Percentiles rank a stretch among this genome's conserved stretches.
Conservation (phyloP, 352 stramenopile species). For the Nothophytophthora sp. region DNA sequence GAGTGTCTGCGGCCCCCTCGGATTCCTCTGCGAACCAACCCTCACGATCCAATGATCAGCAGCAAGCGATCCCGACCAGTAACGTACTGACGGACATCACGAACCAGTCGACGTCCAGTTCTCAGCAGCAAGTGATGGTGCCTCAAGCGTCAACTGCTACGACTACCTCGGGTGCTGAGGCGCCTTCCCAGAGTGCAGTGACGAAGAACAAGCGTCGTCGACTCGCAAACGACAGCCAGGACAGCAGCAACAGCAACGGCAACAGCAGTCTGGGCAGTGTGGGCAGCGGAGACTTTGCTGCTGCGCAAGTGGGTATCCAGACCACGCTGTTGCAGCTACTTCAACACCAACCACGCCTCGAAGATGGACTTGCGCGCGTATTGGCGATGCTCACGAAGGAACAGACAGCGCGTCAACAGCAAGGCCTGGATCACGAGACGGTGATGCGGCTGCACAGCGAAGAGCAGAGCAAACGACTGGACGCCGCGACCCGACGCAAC, state of each 20-base stretch:
- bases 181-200: conserved; percentile 1
- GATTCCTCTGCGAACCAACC: conserved; percentile 8
- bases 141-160: conserved; percentile 2
- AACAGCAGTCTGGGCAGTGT: conserved; percentile 19
- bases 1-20: background rate
- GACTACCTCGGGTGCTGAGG: conserved; percentile 1
- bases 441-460: conserved; percentile 27
- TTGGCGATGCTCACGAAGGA: conserved; percentile 31
- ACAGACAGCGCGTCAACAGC: conserved; percentile 24
- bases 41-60: conserved; percentile 1
- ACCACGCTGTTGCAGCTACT: conserved; percentile 36
- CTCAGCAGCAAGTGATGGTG: conserved; percentile 11
- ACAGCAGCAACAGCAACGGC: conserved; percentile 31
- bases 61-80: conserved; percentile 11
- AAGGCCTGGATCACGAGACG: conserved; percentile 22
- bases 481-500: conserved; percentile 27
- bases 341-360: conserved; percentile 32
- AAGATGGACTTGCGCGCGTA: conserved; percentile 34
- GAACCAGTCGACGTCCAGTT: conserved; percentile 36
- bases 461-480: conserved; percentile 30
- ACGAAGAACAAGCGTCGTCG: conserved; percentile 40
- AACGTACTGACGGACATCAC: conserved; percentile 62
- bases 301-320: conserved; percentile 31
- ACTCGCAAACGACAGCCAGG: conserved; percentile 29
- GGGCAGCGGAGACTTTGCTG: conserved; percentile 22